Conservation (phyloP, 2,329 filamentous ascomycete species). For the Pseudogymnoascus sp. region DNA sequence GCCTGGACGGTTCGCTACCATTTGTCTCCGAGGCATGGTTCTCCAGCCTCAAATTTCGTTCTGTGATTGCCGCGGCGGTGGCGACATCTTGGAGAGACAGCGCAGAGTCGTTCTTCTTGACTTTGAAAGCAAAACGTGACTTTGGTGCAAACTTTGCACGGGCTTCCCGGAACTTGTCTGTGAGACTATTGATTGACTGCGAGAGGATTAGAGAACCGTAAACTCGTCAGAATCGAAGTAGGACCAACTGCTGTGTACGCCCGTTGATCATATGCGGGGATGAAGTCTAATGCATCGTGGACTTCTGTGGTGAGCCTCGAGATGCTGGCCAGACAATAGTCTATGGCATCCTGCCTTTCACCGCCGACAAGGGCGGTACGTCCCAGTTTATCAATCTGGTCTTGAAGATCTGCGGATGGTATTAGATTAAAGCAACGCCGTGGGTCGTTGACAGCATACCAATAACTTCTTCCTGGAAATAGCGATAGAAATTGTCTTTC, state of each 20-base stretch:
- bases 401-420: constrained; percentile 56
- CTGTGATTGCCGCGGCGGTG: constrained; percentile 36
- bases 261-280: constrained; percentile 84
- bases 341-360: constrained; percentile 73
- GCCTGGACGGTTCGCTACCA: constrained; percentile 26
- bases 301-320: constrained; percentile 76
- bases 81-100: constrained; percentile 51
- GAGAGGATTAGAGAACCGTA: neutral
- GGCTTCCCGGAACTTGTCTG: constrained; percentile 68
- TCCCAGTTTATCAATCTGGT: constrained; percentile 63
- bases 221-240: neutral
- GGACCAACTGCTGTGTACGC: constrained; percentile 66
- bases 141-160: constrained; percentile 63
- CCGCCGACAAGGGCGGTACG: constrained; percentile 57
- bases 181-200: constrained; percentile 71
- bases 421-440: neutral
- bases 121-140: constrained; percentile 78
- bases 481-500: constrained; percentile 77
- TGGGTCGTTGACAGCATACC: constrained; percentile 39
- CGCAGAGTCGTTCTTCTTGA: constrained; percentile 44
- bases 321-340: constrained; percentile 73
- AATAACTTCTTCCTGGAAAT: constrained; percentile 70
- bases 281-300: constrained; percentile 71
- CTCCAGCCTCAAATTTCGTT: constrained; percentile 17
- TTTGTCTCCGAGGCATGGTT: neutral